Conservation (phyloP, 2,329 filamentous ascomycete species). For the Eutypella sp. region DNA sequence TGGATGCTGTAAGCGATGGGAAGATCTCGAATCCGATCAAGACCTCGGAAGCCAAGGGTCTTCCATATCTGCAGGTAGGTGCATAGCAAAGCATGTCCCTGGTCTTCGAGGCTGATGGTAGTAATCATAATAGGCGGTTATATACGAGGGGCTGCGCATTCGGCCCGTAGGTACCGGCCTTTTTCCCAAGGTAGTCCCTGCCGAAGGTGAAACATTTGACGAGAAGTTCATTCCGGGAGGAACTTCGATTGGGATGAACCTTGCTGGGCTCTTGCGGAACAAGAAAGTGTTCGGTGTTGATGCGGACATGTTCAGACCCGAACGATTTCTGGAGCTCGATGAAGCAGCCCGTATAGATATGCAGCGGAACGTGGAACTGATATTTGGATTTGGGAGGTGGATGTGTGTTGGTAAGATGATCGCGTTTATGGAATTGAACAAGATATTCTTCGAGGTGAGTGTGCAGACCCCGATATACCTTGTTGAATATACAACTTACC, state of each 20-base stretch:
- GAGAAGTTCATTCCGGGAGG: conserved; percentile 31
- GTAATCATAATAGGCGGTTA: conserved; percentile 19
- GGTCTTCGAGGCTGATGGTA: neutral
- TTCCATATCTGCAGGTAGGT: conserved; percentile 26
- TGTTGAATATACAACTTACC: no score
- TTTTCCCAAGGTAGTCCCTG: conserved; percentile 19
- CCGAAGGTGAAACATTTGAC: conserved; percentile 23
- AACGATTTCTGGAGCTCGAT: conserved; percentile 8
- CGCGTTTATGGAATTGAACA: conserved; percentile 34
- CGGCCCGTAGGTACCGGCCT: conserved; percentile 25
- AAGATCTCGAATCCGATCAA: conserved; percentile 21
- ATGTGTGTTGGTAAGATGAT: conserved; percentile 34
- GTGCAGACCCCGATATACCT: no score
- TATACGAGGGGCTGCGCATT: conserved; percentile 31
- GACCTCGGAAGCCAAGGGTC: conserved; percentile 19
- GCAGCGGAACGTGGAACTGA: conserved; percentile 8
- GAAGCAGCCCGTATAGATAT: conserved; percentile 1
- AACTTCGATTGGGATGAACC: conserved; percentile 32
- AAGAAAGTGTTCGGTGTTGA: conserved; percentile 13
- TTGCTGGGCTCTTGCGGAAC: conserved; percentile 26
- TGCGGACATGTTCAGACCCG: conserved; percentile 11
- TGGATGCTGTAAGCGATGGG: conserved; percentile 25
- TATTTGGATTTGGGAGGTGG: conserved; percentile 17
- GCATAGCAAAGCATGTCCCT: neutral
- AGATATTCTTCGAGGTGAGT: conserved; percentile 33